Evolutionary conservation across 1,284 basidiomycete genomes (phyloP), one percentile per base, ranked within the genome.

Genomic region (Cutaneotrichosporon cavernicola): DNA sequence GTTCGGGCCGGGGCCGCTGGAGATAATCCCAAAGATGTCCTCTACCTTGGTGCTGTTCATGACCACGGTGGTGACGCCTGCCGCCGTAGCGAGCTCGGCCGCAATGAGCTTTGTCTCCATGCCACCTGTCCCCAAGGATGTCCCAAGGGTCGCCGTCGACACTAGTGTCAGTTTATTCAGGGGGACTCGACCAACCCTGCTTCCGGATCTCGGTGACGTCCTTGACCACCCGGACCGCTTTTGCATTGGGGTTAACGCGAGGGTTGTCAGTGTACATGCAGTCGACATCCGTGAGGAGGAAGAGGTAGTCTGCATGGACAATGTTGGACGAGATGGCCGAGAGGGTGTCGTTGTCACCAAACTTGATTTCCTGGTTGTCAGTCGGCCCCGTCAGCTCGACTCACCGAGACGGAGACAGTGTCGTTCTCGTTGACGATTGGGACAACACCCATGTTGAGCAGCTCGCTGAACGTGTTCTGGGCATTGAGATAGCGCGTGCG

Each of bases 101-200:
- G 96, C 96, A 68, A 99, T 97, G 65, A 99, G 87, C 77, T 99
- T 99, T 7, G 97, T 99, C 81, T 97, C 93, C 97, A 99, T 99
- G 6, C 97, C 97, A 1, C 96, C 97, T 2, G 97, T 99, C 0
- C 96, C 97, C 13, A 99, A 85, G 68, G 86, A 91, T 0, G 92
- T 95, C 0, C 96, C 97, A 6, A 96, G 84, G 0, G 94, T 97
- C 3, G 87, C 87, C 0, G 94, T 97, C 72, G 90, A 92, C 4
- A 98, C 95, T 94, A 56, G n/a, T 14, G n/a, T 62, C 21, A 57
- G 64, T 21, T 43, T 32, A 38, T 26, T 16, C 31, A 22, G n/a
- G 21, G 47, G 51, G 52, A 32, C 16, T 7, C 16, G n/a, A 60
- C 56, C 22, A 56, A 92, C 93, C 92, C 85, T 91, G 84, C 21